Percentiles rank a stretch among this genome's conserved stretches.
These are phyloP conservation scores for Biancaea sappan DNA, from an alignment of 306 rosid species.

Conservation along the genomic window DNA sequence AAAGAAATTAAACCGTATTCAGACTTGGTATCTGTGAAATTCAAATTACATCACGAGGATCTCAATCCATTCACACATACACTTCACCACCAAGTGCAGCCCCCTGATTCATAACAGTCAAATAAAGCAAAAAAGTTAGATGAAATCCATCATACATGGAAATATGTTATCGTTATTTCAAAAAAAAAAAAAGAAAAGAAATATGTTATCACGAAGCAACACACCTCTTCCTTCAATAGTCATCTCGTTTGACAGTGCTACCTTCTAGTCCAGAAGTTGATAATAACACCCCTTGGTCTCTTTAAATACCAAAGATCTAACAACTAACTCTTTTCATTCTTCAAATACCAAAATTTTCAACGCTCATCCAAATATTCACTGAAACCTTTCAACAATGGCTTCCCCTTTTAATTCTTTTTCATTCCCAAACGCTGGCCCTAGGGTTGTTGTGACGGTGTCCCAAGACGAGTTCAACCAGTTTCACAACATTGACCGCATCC, in stretches of 20 bases:
- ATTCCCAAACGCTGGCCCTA: neutral
- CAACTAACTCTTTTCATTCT: neutral
- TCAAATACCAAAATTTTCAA: no score
- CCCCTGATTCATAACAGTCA: no score
- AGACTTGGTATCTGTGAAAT: no score
- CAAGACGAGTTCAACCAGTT: slow-evolving; percentile 56
- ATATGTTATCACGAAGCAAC: neutral
- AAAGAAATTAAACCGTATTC: neutral
- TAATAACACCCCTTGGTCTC: neutral
- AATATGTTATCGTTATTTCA: neutral
- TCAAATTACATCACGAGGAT: no score
- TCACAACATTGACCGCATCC: slow-evolving; percentile 61
- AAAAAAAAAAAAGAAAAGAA: no score
- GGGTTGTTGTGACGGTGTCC: slow-evolving; percentile 2
- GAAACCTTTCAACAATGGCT: slow-evolving; percentile 8
- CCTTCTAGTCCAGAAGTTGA: neutral
- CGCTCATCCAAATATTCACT: neutral
- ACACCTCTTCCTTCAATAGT: neutral
- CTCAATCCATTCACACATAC: no score
- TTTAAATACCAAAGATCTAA: neutral
- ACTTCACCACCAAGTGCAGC: no score
- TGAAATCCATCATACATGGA: neutral
- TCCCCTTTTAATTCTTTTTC: neutral
- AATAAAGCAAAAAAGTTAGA: neutral
- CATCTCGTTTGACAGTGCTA: no score